Evolutionary conservation across 176 grass and related monocot genomes (phyloP), one percentile per base, ranked within the genome.

Genomic region (Oryza australiensis): DNA sequence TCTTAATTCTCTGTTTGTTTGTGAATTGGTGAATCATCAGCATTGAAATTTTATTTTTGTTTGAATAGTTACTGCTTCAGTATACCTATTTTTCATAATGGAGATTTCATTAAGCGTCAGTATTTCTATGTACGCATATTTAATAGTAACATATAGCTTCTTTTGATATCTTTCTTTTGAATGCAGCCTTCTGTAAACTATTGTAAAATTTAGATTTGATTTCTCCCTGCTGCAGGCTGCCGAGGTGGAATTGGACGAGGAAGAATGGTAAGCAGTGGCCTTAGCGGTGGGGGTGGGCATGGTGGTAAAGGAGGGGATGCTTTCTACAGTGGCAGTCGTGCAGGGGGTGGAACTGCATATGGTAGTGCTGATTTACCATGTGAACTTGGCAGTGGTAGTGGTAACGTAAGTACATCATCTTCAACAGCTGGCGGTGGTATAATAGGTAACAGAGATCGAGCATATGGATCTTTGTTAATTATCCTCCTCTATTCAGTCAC

Each of bases 341-440:
- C 63, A 87, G 77, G 80, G 35, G 95, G 95, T 75, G 95, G 95
- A 80, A 24, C 86, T 71, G 55, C 76, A 55, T 98, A 98, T 89
- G 95, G 92, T 73, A 87, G 79, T 89, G 87, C 95, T 69, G 85
- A 93, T 85, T 93, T 98, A 68, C 95, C 95, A 65, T 98, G 92
- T 89, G 95, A 98, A 79, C 95, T 98, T 88, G 95, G 95, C 78
- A 98, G 95, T 40, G 95, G 95, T 35, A 98, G 95, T 62, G 92
- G 95, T 57, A 98, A 98, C 76, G 88, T 88, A 43, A 93, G 83
- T 49, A 38, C 86, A 72, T 42, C 80, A 83, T 88, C 78, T 78
- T 93, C 95, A 72, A 94, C 92, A 15, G 88, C 87, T 80, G 95
- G 95, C 53, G 95, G 95, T 72, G 95, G 95, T 75, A 91, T 98